Percentiles rank a stretch among this genome's conserved stretches.
Conservation (phyloP, 345 rosid genomes). For the Camelina laxa region DNA sequence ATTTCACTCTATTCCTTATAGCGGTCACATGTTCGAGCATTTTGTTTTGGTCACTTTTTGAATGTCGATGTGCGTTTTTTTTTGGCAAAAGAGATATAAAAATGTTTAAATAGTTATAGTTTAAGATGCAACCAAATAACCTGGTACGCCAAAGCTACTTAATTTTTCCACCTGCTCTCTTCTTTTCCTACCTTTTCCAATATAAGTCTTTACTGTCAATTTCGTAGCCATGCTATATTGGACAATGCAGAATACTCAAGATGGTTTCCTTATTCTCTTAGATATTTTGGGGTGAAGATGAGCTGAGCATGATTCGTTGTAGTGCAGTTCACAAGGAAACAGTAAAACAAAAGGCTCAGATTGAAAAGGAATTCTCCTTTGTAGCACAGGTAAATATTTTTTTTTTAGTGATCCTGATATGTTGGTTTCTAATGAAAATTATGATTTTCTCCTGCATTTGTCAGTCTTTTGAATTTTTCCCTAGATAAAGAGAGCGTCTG, state of each 20-base stretch:
- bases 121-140: not conserved
- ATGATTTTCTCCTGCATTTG: not conserved
- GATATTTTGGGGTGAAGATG: conserved; percentile 80
- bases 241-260: conserved; percentile 5
- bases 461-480: not conserved
- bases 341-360: conserved; percentile 54
- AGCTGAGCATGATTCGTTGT: conserved; percentile 66
- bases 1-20: conserved; percentile 8
- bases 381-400: conserved; percentile 54
- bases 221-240: conserved; percentile 6
- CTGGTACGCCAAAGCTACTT: not conserved
- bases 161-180: conserved; percentile 1
- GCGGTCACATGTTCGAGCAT: not conserved
- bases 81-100: not conserved
- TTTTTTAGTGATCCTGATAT: not conserved
- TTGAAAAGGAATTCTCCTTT: conserved; percentile 58
- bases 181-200: conserved; percentile 2
- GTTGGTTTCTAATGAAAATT: conserved; percentile 8
- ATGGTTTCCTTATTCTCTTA: conserved; percentile 38
- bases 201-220: not conserved
- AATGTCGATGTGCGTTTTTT: not conserved
- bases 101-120: not conserved
- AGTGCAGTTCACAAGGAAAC: conserved; percentile 78
- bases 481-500: not conserved
- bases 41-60: conserved; percentile 2